Evolutionary conservation across 2,329 filamentous ascomycete species (phyloP).

Genomic region (Neonectria neomacrospora): DNA sequence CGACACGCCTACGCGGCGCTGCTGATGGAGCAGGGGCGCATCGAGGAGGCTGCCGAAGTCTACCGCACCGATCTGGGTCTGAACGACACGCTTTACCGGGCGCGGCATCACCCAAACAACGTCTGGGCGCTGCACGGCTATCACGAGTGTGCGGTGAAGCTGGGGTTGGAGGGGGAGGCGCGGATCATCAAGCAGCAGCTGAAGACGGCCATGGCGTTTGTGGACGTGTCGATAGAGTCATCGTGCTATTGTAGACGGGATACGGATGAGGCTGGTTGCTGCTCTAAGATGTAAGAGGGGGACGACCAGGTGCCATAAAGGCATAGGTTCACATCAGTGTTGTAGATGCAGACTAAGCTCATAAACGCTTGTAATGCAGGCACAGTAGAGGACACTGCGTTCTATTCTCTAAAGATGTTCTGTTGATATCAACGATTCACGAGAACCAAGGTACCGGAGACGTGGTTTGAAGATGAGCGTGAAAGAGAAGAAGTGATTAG

Average conservation of each 20-base stretch:
- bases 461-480: too few relatives aligned
- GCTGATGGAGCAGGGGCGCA: constrained; percentile 69
- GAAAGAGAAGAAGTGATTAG: too few relatives aligned
- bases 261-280: constrained; percentile 3
- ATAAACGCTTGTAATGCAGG: too few relatives aligned
- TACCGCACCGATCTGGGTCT: constrained; percentile 71
- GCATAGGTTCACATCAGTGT: too few relatives aligned
- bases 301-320: not conserved
- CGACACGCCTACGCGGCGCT: constrained; percentile 76
- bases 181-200: constrained; percentile 56
- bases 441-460: too few relatives aligned
- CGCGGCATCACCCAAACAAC: constrained; percentile 74
- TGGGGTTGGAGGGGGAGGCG: constrained; percentile 56
- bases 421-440: too few relatives aligned
- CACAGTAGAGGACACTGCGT: too few relatives aligned
- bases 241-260: constrained; percentile 44
- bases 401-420: too few relatives aligned
- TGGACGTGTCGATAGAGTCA: constrained; percentile 66
- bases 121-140: constrained; percentile 79
- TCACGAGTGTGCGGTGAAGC: constrained; percentile 71
- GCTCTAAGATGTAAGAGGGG: not conserved
- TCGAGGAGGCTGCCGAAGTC: constrained; percentile 63
- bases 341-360: too few relatives aligned
- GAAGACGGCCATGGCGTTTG: constrained; percentile 61
- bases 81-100: constrained; percentile 67